A percentile compares a stretch with the other conserved stretches of the same genome.
These are phyloP conservation scores for Podaxis mareebaensis DNA, from an alignment of 768 basidiomycete species.

Conservation along the genomic window DNA sequence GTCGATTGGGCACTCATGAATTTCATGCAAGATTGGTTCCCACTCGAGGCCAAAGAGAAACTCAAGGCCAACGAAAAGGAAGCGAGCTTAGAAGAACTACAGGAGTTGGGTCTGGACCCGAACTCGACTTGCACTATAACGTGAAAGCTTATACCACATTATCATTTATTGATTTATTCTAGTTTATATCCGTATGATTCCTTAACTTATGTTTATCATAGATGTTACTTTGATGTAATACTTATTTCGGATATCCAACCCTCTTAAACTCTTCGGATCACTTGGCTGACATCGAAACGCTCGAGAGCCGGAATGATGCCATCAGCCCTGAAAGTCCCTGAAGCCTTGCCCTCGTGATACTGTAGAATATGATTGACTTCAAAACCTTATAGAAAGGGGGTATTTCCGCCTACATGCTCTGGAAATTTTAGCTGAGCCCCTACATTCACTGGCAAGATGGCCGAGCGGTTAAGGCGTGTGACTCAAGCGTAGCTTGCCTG, in stretches of 20 bases:
- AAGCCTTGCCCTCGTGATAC: too few relatives aligned
- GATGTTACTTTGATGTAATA: too few relatives aligned
- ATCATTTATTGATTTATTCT: not conserved
- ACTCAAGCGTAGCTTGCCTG: conserved; percentile 43
- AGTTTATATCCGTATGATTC: not conserved
- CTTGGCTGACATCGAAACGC: too few relatives aligned
- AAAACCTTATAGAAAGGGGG: too few relatives aligned
- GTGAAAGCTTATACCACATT: conserved; percentile 23
- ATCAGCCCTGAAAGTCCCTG: too few relatives aligned
- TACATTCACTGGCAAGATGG: conserved; percentile 40
- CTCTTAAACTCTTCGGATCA: too few relatives aligned
- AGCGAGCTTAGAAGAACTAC: conserved; percentile 65
- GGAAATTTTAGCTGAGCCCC: too few relatives aligned
- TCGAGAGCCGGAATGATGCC: too few relatives aligned
- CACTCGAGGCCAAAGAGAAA: conserved; percentile 76
- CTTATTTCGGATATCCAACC: too few relatives aligned
- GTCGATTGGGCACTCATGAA: conserved; percentile 79
- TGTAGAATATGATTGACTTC: too few relatives aligned
- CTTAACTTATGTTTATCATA: too few relatives aligned
- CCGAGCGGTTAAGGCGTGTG: conserved; percentile 51
- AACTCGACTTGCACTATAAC: conserved; percentile 42
- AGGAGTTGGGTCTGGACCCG: conserved; percentile 62
- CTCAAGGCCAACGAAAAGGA: conserved; percentile 75
- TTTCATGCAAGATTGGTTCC: conserved; percentile 94
- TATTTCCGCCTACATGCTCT: too few relatives aligned